These are phyloP conservation scores for Trametes hirsuta DNA, from an alignment of 1,284 basidiomycete species.

Conservation along the genomic window DNA sequence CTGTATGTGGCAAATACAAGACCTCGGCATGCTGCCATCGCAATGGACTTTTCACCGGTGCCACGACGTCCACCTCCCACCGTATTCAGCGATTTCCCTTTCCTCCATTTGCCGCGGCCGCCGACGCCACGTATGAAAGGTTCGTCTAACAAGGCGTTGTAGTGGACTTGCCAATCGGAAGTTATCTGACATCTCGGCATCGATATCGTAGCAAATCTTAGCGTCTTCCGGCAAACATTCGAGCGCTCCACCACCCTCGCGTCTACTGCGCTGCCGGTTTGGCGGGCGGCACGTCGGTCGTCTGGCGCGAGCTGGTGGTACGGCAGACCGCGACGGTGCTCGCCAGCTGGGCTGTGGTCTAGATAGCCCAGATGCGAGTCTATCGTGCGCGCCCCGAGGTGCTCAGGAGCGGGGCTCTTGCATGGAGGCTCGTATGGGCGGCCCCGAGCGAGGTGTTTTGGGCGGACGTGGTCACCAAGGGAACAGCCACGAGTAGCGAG, in stretches of 20 bases:
- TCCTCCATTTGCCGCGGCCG: too few species aligned
- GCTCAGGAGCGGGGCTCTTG: too few species aligned
- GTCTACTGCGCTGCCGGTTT: not conserved
- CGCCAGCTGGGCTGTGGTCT: too few species aligned
- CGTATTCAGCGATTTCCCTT: too few species aligned
- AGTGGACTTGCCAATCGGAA: not conserved
- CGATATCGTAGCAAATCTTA: constrained; percentile 1
- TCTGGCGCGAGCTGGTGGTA: not conserved
- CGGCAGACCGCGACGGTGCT: too few species aligned
- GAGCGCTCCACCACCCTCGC: not conserved
- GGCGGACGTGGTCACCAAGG: not conserved
- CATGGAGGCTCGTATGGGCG: too few species aligned
- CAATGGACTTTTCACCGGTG: not conserved
- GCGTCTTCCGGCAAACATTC: not conserved
- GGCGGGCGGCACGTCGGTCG: not conserved
- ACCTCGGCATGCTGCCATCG: not conserved
- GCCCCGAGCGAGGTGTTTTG: not conserved
- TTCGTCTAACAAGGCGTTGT: not conserved
- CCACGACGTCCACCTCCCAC: not conserved
- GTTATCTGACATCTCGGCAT: not conserved
- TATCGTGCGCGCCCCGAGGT: too few species aligned
- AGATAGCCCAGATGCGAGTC: too few species aligned
- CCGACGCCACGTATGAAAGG: not conserved
- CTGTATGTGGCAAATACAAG: not conserved
- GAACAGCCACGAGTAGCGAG: not conserved